Base-by-base conservation (phyloP, 768 basidiomycete species). In the Panellus pusillus region DNA sequence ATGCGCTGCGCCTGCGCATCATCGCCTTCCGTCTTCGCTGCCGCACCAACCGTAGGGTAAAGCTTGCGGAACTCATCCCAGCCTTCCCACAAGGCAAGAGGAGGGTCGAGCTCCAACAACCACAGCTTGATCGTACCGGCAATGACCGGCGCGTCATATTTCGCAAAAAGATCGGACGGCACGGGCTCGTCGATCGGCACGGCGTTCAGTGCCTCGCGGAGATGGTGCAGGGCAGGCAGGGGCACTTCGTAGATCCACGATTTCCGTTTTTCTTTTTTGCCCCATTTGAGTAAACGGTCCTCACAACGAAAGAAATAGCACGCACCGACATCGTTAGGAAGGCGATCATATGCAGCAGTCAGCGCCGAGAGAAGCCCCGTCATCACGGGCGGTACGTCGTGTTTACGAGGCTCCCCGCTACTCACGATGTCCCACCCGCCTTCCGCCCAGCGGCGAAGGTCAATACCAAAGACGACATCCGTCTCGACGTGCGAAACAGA, bases 161-260 rank as follows among this genome's bases (percentile, higher is more conserved):
- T 84, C 24, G 77, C 75, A 17, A 81, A 64, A 18, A 81, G 40
- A 24, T 77, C 76, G 0, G 61, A 19, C 14, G 91, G 72, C 58
- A 89, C 81, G 18, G 86, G 68, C 50, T 78, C 74, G 24, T 76
- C 78, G 46, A 78, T 67, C 7, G 81, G 85, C n/a, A 89, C 70
- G 9, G 79, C 82, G 66, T 97, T 96, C 48, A 98, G 74, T 6
- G 79, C 78, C 69, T 93, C 91, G 52, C 95, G 86, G 28, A 98
- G 83, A 54, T 88, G 87, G 63, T 98, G 95, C 14, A 89, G 80
- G 20, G 84, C 82, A 1, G 83, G 75, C 6, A 98, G 78, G 1
- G 94, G 93, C 4, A 91, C 89, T 62, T 98, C 93, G 70, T 97
- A 98, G 49, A 98, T 91, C 95, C 95, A 98, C 4, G 87, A 74